Evolutionary conservation across 192 early-diverging fungal genomes (phyloP).

Genomic region (Geranomyces variabilis): DNA sequence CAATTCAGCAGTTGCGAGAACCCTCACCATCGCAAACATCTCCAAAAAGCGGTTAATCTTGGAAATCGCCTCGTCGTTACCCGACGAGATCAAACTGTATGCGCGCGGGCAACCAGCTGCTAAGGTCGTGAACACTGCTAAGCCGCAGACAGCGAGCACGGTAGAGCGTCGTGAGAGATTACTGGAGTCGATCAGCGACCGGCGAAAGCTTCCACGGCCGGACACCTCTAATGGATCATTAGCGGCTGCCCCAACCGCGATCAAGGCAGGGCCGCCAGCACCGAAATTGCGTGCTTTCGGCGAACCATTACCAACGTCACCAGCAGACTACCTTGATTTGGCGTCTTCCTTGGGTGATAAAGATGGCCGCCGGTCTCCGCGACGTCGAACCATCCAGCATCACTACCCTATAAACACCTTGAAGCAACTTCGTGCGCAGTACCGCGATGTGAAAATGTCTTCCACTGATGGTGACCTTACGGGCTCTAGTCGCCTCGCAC

Average conservation of each 20-base stretch:
- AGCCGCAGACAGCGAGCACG: constrained; percentile 7
- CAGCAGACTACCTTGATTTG: constrained; percentile 57
- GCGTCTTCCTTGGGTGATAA: constrained; percentile 34
- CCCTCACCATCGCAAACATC: constrained; percentile 85
- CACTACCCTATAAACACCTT: constrained; percentile 29
- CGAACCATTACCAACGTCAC: constrained; percentile 1
- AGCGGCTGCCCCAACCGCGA: constrained; percentile 4
- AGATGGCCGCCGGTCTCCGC: constrained; percentile 41
- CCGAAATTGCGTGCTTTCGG: constrained; percentile 15
- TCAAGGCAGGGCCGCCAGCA: background rate
- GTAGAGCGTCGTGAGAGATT: constrained; percentile 48
- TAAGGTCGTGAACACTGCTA: constrained; percentile 21
- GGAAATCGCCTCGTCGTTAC: constrained; percentile 48
- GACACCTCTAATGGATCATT: background rate
- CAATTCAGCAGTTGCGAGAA: constrained; percentile 77
- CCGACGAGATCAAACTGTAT: constrained; percentile 53
- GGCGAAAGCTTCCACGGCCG: constrained; percentile 33
- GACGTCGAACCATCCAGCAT: constrained; percentile 31
- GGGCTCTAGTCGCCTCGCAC: background rate
- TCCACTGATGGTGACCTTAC: background rate
- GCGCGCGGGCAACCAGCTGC: constrained; percentile 14
- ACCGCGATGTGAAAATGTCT: constrained; percentile 29
- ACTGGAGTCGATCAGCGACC: constrained; percentile 52
- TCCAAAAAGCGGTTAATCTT: constrained; percentile 56
- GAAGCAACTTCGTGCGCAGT: constrained; percentile 42